Percentiles rank a stretch among this genome's conserved stretches.
These are phyloP conservation scores for Coniochaeta hoffmannii DNA, from an alignment of 2,329 filamentous ascomycete species.

Conservation along the genomic window DNA sequence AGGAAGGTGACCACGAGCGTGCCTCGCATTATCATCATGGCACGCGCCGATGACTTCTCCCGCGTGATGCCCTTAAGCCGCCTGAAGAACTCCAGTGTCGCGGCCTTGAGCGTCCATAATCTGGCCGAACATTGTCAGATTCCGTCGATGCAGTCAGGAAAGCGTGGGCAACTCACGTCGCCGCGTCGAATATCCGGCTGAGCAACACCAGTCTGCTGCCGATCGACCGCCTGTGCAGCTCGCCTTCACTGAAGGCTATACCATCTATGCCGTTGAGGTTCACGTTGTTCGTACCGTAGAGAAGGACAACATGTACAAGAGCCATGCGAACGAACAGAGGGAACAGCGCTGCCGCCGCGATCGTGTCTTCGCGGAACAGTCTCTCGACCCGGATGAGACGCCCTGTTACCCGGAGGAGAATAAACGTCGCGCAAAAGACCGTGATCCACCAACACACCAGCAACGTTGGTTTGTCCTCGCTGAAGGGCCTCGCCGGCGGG, in stretches of 20 bases:
- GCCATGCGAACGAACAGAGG: constrained; percentile 79
- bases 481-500: constrained; percentile 36
- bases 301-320: constrained; percentile 73
- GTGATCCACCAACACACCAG: constrained; percentile 96
- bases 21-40: constrained; percentile 63
- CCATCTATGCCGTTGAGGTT: constrained; percentile 43
- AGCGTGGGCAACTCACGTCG: constrained; percentile 52
- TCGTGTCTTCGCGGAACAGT: constrained; percentile 81
- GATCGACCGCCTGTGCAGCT: constrained; percentile 57
- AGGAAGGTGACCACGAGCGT: constrained; percentile 70
- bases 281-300: constrained; percentile 87
- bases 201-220: constrained; percentile 76
- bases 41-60: constrained; percentile 64
- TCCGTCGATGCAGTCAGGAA: not conserved
- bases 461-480: constrained; percentile 72
- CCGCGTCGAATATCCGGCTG: constrained; percentile 76
- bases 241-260: constrained; percentile 31
- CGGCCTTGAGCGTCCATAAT: constrained; percentile 86
- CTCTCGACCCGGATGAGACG: constrained; percentile 80
- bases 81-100: constrained; percentile 84
- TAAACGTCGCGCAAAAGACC: constrained; percentile 72
- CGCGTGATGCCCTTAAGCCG: constrained; percentile 72
- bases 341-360: constrained; percentile 71
- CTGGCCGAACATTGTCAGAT: constrained; percentile 34
- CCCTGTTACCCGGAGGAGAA: constrained; percentile 69